Evolutionary conservation across 2,329 filamentous ascomycete species (phyloP), one percentile per base, ranked within the genome.

Genomic region (Talaromyces sp.): DNA sequence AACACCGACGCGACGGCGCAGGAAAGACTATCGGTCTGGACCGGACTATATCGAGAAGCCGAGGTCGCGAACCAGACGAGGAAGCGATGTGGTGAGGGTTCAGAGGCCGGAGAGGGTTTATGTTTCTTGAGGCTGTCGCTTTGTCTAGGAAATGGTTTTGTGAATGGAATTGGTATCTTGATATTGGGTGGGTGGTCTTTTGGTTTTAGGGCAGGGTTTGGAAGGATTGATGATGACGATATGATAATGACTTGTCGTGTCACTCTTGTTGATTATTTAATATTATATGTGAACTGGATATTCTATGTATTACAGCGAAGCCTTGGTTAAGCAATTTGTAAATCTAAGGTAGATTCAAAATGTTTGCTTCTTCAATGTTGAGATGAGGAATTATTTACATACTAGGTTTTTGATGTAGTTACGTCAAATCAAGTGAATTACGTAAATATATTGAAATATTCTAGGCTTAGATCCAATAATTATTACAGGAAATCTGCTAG

Each of bases 111-210:
- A 72, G 5, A 76, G 69, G 67, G 71, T 75, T 22, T 77, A 77
- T 69, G 49, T 73, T 28, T 68, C 61, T 47, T 70, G 63, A 58
- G 95, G 9, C 6, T 11, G 11, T 30, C 8, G 2, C 28, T 30
- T 5, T 30, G 32, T 4, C 10, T 33, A 33, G 32, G 11, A 33
- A 33, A 33, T 33, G 11, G 32, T 13, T 84, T 96, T 97, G 44
- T 11, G 15, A 17, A 27, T 53, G 27, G 10, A 11, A 30, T 25
- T 39, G 17, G 11, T 25, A 19, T 11, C 22, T 47, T 15, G 10
- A 25, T 47, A 19, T 22, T 47, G 19, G 44, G 1, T 47, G n/a
- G 44, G 19, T 9, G 44, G 6, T 9, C 7, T 13, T 47, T 47
- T 25, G 44, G n/a, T 13, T 47, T 25, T 22, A n/a, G 17, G 36